phyloP scores from a whole-genome alignment of 106 monocot genomes.

The Apostasia ramifera region DNA sequence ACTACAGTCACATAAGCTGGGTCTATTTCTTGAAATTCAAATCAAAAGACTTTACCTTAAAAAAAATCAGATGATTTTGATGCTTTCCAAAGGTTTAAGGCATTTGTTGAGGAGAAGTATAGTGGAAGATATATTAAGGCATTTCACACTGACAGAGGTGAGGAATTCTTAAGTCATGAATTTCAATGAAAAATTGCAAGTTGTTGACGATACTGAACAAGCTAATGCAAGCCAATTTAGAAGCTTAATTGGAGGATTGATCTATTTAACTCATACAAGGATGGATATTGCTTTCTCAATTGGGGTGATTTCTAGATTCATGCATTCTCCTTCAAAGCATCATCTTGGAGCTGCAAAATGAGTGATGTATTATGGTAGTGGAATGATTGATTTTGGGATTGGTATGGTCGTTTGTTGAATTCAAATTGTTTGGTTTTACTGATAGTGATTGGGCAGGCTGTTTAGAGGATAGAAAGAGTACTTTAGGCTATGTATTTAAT shows the following conservation, averaged over 20 bases:
- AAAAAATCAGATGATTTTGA: neutral
- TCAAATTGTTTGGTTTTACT: neutral
- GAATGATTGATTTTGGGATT: neutral
- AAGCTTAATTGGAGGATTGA: conserved; percentile 11
- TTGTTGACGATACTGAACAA: neutral
- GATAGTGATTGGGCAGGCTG: neutral
- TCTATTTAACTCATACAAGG: conserved; percentile 20
- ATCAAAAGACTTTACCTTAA: no score
- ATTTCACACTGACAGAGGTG: neutral
- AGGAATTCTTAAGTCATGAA: no score
- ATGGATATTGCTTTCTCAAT: conserved; percentile 12
- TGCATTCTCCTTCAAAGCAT: conserved; percentile 2
- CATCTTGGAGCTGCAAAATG: conserved; percentile 13
- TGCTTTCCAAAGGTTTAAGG: conserved; percentile 1
- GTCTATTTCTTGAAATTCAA: neutral
- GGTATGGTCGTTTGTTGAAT: neutral
- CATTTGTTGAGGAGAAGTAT: neutral
- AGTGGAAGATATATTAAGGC: neutral
- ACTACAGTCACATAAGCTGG: conserved; percentile 12
- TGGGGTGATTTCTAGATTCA: conserved; percentile 10
- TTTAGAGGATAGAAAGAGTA: no score
- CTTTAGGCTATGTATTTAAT: no score
- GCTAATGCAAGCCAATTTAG: neutral
- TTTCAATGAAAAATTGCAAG: conserved; percentile 2
- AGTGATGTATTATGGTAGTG: conserved; percentile 3